phyloP scores from a whole-genome alignment of 176 grass and related monocot species.

The Oryza meridionalis region DNA sequence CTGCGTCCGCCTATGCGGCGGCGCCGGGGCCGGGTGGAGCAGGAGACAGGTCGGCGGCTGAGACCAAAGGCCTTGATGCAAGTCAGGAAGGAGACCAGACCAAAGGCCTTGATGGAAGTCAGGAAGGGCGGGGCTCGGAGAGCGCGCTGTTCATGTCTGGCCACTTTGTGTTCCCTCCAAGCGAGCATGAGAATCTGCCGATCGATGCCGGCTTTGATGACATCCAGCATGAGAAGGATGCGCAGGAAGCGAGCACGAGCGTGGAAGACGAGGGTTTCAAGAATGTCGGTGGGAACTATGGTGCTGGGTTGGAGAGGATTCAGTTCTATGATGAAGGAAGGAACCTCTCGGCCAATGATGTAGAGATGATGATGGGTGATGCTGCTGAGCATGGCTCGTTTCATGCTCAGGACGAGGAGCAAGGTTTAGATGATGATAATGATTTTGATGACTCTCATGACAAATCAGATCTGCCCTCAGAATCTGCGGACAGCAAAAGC shows the following conservation, averaged over 20 bases:
- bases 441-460: conserved; percentile 34
- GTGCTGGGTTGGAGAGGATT: conserved; percentile 37
- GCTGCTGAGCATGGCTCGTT: conserved; percentile 25
- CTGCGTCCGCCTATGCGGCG: conserved; percentile 61
- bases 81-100: neutral
- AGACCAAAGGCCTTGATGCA: neutral
- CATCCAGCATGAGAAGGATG: conserved; percentile 36
- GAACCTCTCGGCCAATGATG: conserved; percentile 37
- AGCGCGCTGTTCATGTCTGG: conserved; percentile 50
- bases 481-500: conserved; percentile 23
- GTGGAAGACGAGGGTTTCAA: conserved; percentile 45
- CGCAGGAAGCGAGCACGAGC: conserved; percentile 39
- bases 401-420: neutral
- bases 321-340: conserved; percentile 51
- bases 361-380: conserved; percentile 40
- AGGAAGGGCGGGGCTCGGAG: conserved; percentile 14
- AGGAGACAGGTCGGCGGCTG: conserved; percentile 10
- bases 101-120: conserved; percentile 8
- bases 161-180: conserved; percentile 88
- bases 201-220: conserved; percentile 47
- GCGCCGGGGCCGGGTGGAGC: conserved; percentile 37
- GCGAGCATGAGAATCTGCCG: conserved; percentile 89
- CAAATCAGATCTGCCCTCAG: neutral
- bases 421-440: neutral
- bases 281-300: conserved; percentile 17